Conservation (phyloP, 495 filamentous ascomycete species). For the Aspergillus ostianus region DNA sequence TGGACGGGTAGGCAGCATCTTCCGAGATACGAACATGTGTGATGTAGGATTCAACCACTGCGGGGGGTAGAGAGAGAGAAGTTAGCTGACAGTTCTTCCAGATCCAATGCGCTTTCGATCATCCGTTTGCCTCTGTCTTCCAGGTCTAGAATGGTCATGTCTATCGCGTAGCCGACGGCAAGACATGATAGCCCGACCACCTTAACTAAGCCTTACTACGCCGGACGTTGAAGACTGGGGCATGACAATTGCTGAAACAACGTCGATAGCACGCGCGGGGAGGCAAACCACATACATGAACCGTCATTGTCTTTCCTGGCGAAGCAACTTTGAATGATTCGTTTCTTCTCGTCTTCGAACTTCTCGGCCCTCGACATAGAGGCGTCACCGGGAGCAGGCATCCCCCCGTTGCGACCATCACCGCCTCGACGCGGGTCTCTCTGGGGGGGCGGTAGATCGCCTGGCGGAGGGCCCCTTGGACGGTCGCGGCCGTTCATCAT, state of each 20-base stretch:
- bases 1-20: slow-evolving; percentile 77
- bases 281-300: slow-evolving; percentile 55
- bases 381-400: slow-evolving; percentile 26
- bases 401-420: slow-evolving; percentile 33
- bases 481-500: slow-evolving; percentile 42
- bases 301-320: slow-evolving; percentile 81
- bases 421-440: slow-evolving; percentile 33
- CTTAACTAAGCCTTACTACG: not conserved
- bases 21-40: slow-evolving; percentile 91
- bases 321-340: slow-evolving; percentile 92
- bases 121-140: not conserved
- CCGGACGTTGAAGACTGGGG: not conserved
- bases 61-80: slow-evolving; percentile 6
- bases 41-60: slow-evolving; percentile 93
- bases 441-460: slow-evolving; percentile 27
- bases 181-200: not conserved
- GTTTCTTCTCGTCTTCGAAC: slow-evolving; percentile 93
- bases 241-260: not conserved
- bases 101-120: not conserved
- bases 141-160: not conserved
- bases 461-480: slow-evolving; percentile 27
- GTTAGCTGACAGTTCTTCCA: slow-evolving; percentile 12
- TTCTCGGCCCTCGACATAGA: slow-evolving; percentile 71
- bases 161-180: not conserved
- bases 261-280: not conserved